phyloP scores from a whole-genome alignment of 371 early-diverging fungal species.

The Syncephalis plumigaleata region DNA sequence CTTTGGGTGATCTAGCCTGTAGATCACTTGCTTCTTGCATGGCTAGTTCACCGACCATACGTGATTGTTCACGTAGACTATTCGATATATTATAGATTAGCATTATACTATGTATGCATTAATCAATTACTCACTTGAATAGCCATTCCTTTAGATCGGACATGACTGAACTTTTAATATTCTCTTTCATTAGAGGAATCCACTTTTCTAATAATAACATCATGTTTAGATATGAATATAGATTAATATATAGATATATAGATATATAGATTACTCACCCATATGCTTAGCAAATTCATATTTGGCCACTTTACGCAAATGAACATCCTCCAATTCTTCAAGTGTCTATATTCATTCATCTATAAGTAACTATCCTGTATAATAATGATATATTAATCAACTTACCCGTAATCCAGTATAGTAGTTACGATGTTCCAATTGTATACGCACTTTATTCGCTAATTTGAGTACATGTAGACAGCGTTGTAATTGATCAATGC shows the following conservation, averaged over 20 bases:
- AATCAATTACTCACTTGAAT: conserved; percentile 29
- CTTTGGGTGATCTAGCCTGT: conserved; percentile 25
- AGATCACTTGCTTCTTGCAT: conserved; percentile 56
- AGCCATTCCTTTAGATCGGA: conserved; percentile 87
- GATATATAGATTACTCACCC: conserved; percentile 20
- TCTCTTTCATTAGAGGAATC: conserved; percentile 68
- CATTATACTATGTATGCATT: not conserved
- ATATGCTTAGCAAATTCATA: conserved; percentile 65
- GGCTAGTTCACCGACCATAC: conserved; percentile 70
- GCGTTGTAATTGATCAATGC: conserved; percentile 63
- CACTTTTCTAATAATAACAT: conserved; percentile 32
- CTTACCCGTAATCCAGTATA: conserved; percentile 75
- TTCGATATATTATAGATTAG: not conserved
- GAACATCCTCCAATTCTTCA: conserved; percentile 51
- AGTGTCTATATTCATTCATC: conserved; percentile 37
- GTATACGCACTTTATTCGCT: conserved; percentile 63
- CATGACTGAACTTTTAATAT: conserved; percentile 66
- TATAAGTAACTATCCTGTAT: not conserved
- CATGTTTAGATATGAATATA: not conserved
- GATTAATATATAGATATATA: too few relatives aligned
- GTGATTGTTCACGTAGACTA: conserved; percentile 67
- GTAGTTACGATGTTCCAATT: conserved; percentile 68
- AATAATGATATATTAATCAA: not conserved
- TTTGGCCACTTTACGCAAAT: conserved; percentile 43
- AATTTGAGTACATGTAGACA: conserved; percentile 79